A percentile compares a stretch with the other conserved stretches of the same genome.
Conservation (phyloP, 2,329 filamentous ascomycete genomes). For the Scleromitrula shiraiana region DNA sequence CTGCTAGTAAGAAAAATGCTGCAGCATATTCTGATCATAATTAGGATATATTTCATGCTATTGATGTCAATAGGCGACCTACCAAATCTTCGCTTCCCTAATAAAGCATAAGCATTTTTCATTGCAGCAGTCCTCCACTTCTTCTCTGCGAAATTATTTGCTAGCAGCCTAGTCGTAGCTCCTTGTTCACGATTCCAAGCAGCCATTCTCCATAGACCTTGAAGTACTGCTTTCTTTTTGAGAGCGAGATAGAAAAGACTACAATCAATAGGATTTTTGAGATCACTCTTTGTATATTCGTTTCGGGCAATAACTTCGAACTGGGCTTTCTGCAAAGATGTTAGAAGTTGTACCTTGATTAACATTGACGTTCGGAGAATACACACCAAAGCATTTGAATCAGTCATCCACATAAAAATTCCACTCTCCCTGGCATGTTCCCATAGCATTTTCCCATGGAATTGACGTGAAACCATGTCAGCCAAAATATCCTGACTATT, state of each 20-base stretch:
- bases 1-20: constrained; percentile 88
- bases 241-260: constrained; percentile 87
- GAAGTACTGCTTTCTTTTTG: constrained; percentile 79
- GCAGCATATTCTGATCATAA: constrained; percentile 72
- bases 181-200: constrained; percentile 79
- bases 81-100: constrained; percentile 86
- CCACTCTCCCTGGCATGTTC: constrained; percentile 77
- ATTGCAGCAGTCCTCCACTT: constrained; percentile 84
- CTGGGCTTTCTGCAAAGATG: constrained; percentile 52
- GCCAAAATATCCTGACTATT: constrained; percentile 81
- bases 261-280: constrained; percentile 86
- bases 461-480: constrained; percentile 74
- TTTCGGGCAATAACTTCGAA: constrained; percentile 89
- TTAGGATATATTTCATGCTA: constrained; percentile 10
- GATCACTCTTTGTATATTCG: constrained; percentile 81
- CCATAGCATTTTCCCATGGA: constrained; percentile 75
- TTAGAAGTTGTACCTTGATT: constrained; percentile 12
- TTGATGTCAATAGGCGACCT: constrained; percentile 23
- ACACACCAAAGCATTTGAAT: constrained; percentile 65
- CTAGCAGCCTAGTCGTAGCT: constrained; percentile 69
- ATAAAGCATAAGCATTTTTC: constrained; percentile 92
- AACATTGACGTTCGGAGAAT: neutral
- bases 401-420: constrained; percentile 90
- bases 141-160: constrained; percentile 83
- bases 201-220: constrained; percentile 93